phyloP scores from a whole-genome alignment of 306 rosid genomes.

The Castanea mollissima region DNA sequence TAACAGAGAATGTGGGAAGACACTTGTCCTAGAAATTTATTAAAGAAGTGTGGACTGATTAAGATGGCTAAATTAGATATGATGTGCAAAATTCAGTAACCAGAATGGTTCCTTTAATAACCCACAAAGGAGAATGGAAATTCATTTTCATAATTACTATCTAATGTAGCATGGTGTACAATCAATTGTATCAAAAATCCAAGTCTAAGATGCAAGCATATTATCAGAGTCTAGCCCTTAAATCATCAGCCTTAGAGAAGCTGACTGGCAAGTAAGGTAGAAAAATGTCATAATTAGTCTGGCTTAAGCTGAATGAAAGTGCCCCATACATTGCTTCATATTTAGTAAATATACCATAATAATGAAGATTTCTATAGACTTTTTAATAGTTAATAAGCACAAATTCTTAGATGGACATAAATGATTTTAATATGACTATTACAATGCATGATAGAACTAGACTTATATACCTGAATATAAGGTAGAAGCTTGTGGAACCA shows the following conservation, averaged over 20 bases:
- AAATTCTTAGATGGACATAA: not conserved
- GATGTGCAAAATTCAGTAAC: not conserved
- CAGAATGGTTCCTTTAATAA: not conserved
- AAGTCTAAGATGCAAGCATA: not conserved
- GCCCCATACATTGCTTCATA: no score
- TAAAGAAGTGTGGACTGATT: not conserved
- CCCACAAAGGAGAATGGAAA: not conserved
- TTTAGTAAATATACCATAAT: no score
- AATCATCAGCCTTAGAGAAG: not conserved
- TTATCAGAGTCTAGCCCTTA: not conserved
- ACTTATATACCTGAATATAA: constrained; percentile 61
- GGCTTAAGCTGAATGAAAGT: no score
- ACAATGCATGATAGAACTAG: not conserved
- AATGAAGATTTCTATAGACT: not conserved
- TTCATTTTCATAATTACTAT: not conserved
- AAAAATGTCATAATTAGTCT: no score
- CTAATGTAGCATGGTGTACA: not conserved
- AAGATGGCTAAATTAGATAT: not conserved
- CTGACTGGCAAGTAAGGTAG: no score
- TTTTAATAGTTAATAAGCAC: not conserved
- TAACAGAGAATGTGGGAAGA: not conserved
- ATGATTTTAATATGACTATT: constrained; percentile 2
- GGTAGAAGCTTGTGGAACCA: constrained; percentile 67
- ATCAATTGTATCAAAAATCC: not conserved
- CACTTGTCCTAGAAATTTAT: not conserved